A percentile compares a stretch with the other conserved stretches of the same genome.
These are phyloP conservation scores for Phytophthora europaea DNA, from an alignment of 352 stramenopile genomes.

Conservation along the genomic window DNA sequence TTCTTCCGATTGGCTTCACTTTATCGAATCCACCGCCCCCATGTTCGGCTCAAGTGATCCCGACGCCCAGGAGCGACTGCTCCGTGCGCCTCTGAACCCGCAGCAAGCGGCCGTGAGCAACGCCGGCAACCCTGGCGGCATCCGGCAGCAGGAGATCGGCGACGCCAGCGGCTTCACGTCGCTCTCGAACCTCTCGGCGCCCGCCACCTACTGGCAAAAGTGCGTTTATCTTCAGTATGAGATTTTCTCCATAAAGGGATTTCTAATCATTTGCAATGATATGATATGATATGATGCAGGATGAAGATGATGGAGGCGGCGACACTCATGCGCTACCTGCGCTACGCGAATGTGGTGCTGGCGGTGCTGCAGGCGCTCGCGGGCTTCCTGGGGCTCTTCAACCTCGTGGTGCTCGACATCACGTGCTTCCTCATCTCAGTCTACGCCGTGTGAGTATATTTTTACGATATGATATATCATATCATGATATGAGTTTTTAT, in stretches of 20 bases:
- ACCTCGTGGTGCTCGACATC: slow-evolving; percentile 87
- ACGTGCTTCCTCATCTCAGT: slow-evolving; percentile 90
- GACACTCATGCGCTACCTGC: slow-evolving; percentile 82
- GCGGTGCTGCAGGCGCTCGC: slow-evolving; percentile 84
- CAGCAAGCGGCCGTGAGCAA: slow-evolving; percentile 33
- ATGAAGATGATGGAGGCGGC: slow-evolving; percentile 76
- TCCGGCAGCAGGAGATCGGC: slow-evolving; percentile 41
- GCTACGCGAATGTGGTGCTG: slow-evolving; percentile 87
- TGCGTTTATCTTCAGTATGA: slow-evolving; percentile 7
- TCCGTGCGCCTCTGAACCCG: slow-evolving; percentile 49
- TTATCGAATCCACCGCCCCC: neutral
- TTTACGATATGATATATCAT: slow-evolving; percentile 15
- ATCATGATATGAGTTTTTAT: neutral
- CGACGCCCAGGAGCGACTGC: slow-evolving; percentile 40
- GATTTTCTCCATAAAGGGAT: neutral
- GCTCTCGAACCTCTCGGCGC: slow-evolving; percentile 40
- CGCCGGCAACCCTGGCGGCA: slow-evolving; percentile 23
- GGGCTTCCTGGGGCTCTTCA: slow-evolving; percentile 87
- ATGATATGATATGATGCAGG: slow-evolving; percentile 34
- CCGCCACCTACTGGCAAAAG: slow-evolving; percentile 56
- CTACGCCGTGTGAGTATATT: slow-evolving; percentile 81
- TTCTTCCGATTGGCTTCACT: neutral
- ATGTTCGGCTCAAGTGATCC: slow-evolving; percentile 43
- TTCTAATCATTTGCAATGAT: neutral
- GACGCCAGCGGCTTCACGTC: slow-evolving; percentile 44